These are phyloP conservation scores for Xylaria flabelliformis DNA, from an alignment of 495 filamentous ascomycete genomes.

Conservation along the genomic window DNA sequence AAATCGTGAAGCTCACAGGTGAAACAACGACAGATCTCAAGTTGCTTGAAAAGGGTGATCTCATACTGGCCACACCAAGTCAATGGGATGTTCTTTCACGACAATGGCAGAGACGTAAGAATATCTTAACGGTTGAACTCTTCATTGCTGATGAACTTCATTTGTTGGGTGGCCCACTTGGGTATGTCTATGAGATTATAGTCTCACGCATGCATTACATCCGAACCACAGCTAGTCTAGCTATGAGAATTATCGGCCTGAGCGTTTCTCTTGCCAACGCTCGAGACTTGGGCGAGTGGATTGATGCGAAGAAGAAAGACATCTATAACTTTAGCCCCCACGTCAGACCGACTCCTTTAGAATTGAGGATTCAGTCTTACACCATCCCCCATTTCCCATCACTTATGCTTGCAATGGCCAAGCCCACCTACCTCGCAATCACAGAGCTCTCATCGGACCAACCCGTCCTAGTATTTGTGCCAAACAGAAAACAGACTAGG, in stretches of 20 bases:
- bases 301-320: conserved; percentile 97
- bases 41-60: conserved; percentile 84
- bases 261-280: conserved; percentile 94
- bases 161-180: conserved; percentile 87
- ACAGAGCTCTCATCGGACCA: conserved; percentile 85
- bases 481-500: conserved; percentile 89
- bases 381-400: conserved; percentile 97
- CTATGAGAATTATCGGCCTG: conserved; percentile 87
- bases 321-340: conserved; percentile 98
- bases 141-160: conserved; percentile 98
- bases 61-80: conserved; percentile 88
- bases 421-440: conserved; percentile 86
- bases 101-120: conserved; percentile 95
- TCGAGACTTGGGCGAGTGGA: conserved; percentile 96
- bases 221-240: conserved; percentile 80
- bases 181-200: conserved; percentile 93
- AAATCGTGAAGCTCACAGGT: conserved; percentile 91
- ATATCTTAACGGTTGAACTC: conserved; percentile 86
- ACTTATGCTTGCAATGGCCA: conserved; percentile 97
- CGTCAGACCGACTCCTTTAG: conserved; percentile 83
- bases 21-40: conserved; percentile 93
- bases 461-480: conserved; percentile 89
- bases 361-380: conserved; percentile 95
- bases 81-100: conserved; percentile 97
- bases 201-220: conserved; percentile 98